Evolutionary conservation across 2,329 filamentous ascomycete species (phyloP).

Genomic region (Exophiala bonariae): DNA sequence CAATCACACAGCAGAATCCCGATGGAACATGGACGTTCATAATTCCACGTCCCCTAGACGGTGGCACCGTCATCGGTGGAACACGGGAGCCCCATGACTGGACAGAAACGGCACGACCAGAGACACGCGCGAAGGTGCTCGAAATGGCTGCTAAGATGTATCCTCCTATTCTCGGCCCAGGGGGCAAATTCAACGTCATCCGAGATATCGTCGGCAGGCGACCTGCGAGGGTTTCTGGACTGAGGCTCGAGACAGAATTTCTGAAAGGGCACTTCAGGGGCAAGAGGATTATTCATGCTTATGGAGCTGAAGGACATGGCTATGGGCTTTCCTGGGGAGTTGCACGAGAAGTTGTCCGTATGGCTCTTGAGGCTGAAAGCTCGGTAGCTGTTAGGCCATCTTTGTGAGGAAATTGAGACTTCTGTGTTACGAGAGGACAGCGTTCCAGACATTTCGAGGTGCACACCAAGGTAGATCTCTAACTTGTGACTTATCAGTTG

Average conservation of each 20-base stretch:
- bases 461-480: no score
- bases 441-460: no score
- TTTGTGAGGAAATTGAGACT: background rate
- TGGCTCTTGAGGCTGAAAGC: constrained; percentile 36
- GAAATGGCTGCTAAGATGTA: constrained; percentile 41
- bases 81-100: constrained; percentile 63
- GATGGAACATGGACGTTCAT: constrained; percentile 64
- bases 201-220: constrained; percentile 44
- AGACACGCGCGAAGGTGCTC: constrained; percentile 50
- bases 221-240: constrained; percentile 42
- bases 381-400: background rate
- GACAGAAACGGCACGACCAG: constrained; percentile 49
- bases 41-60: constrained; percentile 60
- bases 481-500: no score
- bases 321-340: constrained; percentile 62
- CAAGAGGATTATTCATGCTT: constrained; percentile 51
- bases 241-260: constrained; percentile 54
- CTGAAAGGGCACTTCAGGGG: constrained; percentile 13
- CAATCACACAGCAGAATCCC: constrained; percentile 60
- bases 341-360: constrained; percentile 47
- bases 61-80: constrained; percentile 64
- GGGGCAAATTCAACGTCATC: constrained; percentile 39
- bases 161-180: constrained; percentile 35
- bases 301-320: constrained; percentile 59
- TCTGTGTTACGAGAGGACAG: background rate